Evolutionary conservation across 2,329 filamentous ascomycete genomes (phyloP).

Genomic region (Septoria petroselini): DNA sequence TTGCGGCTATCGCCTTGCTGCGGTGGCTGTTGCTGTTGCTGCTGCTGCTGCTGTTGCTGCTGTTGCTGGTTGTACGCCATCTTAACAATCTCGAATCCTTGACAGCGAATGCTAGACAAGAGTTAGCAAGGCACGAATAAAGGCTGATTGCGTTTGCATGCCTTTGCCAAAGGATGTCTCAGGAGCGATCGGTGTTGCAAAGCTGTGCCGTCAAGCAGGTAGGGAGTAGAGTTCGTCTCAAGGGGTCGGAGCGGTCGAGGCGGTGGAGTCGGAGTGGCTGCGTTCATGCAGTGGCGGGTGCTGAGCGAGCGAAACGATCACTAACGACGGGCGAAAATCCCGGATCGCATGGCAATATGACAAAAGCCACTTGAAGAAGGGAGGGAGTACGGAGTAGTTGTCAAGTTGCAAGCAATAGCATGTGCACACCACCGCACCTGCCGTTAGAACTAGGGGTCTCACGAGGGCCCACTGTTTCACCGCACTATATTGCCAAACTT

Average conservation of each 20-base stretch:
- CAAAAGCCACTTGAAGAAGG: too few species aligned
- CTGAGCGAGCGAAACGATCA: too few species aligned
- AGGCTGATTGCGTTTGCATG: neutral
- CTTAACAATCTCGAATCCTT: neutral
- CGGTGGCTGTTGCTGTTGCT: conserved; percentile 25
- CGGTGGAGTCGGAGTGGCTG: too few species aligned
- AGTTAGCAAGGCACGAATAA: neutral
- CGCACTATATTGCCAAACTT: too few species aligned
- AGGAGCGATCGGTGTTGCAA: neutral
- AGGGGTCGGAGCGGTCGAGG: neutral
- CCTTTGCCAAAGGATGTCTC: neutral
- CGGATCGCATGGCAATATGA: too few species aligned
- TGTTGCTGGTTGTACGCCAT: conserved; percentile 25
- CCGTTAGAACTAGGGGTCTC: too few species aligned
- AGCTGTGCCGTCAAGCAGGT: neutral
- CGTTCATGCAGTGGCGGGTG: too few species aligned
- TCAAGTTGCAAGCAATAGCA: too few species aligned
- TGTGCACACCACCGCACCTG: too few species aligned
- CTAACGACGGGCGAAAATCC: too few species aligned
- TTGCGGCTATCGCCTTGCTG: conserved; percentile 34
- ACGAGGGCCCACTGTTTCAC: too few species aligned
- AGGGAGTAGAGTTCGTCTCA: conserved; percentile 1
- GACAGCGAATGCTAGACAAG: conserved; percentile 6
- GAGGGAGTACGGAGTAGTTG: too few species aligned
- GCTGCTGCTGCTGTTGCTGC: conserved; percentile 19